Evolutionary conservation across 495 filamentous ascomycete species (phyloP).

Genomic region (Aspergillus haitiensis): DNA sequence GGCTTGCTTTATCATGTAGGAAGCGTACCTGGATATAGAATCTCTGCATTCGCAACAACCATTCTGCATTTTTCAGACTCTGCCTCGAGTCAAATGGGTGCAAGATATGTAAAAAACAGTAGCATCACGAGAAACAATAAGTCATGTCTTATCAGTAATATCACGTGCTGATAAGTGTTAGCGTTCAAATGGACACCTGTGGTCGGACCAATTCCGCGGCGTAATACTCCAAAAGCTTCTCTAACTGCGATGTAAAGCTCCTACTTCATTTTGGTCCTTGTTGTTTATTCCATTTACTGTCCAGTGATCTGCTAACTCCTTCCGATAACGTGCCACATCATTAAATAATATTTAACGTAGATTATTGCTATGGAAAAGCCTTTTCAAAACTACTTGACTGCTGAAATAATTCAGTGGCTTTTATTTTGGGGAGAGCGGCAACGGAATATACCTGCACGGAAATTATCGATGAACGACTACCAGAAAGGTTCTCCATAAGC

Average conservation of each 20-base stretch:
- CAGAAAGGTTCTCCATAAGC: not conserved
- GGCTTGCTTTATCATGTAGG: not conserved
- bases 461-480: no score
- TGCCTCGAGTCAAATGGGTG: not conserved
- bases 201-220: not conserved
- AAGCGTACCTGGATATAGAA: slow-evolving; percentile 28
- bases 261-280: no score
- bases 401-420: no score
- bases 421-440: no score
- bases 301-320: no score
- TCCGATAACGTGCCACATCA: no score
- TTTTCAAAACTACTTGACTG: no score
- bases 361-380: no score
- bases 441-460: no score
- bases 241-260: not conserved
- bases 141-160: slow-evolving; percentile 23
- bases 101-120: not conserved
- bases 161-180: slow-evolving; percentile 34
- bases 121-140: not conserved
- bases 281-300: no score
- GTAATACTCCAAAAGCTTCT: not conserved
- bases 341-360: no score
- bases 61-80: slow-evolving; percentile 24
- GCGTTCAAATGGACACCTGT: not conserved
- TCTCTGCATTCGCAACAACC: slow-evolving; percentile 27